Evolutionary conservation across 2,329 filamentous ascomycete genomes (phyloP), one percentile per base, ranked within the genome.

Genomic region (Cylindrodendrum hubeiense): DNA sequence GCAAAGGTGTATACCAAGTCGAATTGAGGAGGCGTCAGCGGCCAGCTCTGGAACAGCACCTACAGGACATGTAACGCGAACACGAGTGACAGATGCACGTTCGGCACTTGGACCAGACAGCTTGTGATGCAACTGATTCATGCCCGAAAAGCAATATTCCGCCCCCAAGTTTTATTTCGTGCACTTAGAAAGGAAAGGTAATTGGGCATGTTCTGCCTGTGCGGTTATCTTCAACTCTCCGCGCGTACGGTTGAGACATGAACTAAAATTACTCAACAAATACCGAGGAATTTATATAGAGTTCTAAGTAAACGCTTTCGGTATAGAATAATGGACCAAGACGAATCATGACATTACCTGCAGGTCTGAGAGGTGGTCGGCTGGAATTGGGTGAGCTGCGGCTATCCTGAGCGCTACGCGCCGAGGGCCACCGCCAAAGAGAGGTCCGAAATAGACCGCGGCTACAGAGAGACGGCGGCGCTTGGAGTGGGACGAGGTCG

Each of bases 391-490:
- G 43, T 21, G 33, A 50, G 41, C 43, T 66, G 68, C 62, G 59
- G 56, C 37, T 63, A 59, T 55, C 57, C 28, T 24, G 37, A 55
- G 26, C 26, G 47, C 39, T 71, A 62, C 59, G 63, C 66, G 54
- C 59, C n/a, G 37, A 9, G 37, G 22, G 9, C 30, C 19, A 5
- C 22, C 24, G 24, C 10, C 2, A 15, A 19, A 50, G 30, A 8
- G 19, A 49, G 22, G 17, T 67, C 43, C n/a, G 66, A 71, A 73
- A 73, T 73, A 73, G 68, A 30, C 71, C 66, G 71, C 71, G 69
- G 53, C 65, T 72, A 72, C 57, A n/a, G 21, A 47, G 50, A 33
- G 33, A 34, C 22, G n/a, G 9, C 50, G 57, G 57, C 57, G 57
- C 57, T 64, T 58, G 54, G 47, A 50, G n/a, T 50, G 47, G 47